Evolutionary conservation across 1,284 basidiomycete species (phyloP).

Genomic region (Inonotus hispidus): DNA sequence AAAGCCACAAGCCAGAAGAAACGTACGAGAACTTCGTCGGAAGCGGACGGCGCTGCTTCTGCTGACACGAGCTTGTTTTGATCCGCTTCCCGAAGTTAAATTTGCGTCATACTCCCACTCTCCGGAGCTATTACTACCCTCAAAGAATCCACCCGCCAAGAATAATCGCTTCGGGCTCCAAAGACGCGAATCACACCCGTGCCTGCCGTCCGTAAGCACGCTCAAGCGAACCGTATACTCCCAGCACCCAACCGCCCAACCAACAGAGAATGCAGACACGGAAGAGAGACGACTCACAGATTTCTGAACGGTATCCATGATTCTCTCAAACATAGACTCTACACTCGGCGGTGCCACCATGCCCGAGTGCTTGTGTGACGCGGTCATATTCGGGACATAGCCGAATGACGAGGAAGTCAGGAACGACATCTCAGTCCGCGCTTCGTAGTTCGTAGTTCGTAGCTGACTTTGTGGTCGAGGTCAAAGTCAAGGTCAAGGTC

Average conservation of each 20-base stretch:
- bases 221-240: not conserved
- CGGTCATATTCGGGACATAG: not conserved
- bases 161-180: not conserved
- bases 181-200: not conserved
- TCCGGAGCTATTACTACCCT: no score
- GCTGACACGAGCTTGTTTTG: not conserved
- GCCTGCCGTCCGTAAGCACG: not conserved
- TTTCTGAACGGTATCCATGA: constrained; percentile 64
- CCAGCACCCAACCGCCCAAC: not conserved
- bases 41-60: no score
- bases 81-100: not conserved
- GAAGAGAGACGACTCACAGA: constrained; percentile 45
- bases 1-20: no score
- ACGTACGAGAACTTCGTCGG: no score
- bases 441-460: not conserved
- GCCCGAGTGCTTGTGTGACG: not conserved
- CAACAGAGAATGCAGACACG: not conserved
- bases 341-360: constrained; percentile 29
- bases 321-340: constrained; percentile 69
- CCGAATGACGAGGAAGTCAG: not conserved
- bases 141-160: not conserved
- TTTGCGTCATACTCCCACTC: not conserved
- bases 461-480: not conserved
- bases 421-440: not conserved
- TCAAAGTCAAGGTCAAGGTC: not conserved